Conservation (phyloP, 352 stramenopile species). For the Blastocystis sp. region DNA sequence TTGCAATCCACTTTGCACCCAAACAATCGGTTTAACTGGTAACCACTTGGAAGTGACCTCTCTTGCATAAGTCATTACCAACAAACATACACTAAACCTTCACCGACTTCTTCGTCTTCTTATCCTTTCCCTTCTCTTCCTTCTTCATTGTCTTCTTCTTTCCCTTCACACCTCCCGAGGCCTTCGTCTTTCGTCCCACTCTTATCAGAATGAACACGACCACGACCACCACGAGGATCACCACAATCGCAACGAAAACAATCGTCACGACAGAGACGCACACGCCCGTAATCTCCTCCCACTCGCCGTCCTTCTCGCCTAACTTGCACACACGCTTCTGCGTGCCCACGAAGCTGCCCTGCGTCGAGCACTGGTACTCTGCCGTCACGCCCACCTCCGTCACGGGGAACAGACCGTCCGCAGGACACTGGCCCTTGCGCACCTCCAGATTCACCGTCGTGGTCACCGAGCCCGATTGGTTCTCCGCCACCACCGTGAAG, state of each 20-base stretch:
- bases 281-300: not conserved
- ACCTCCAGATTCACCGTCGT: not conserved
- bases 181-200: not conserved
- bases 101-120: not conserved
- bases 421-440: not conserved
- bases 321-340: slow-evolving; percentile 14
- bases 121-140: not conserved
- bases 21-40: too few species aligned
- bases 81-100: not conserved
- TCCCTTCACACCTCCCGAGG: not conserved
- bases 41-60: too few species aligned
- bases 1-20: too few species aligned
- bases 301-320: slow-evolving; percentile 13
- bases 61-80: too few species aligned
- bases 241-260: not conserved
- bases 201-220: not conserved
- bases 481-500: not conserved
- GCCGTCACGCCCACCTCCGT: not conserved
- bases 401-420: not conserved
- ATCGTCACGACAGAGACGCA: slow-evolving; percentile 21
- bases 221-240: not conserved
- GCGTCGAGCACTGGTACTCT: not conserved
- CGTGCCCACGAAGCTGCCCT: slow-evolving; percentile 40
- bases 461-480: not conserved
- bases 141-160: not conserved